Evolutionary conservation across 1,139 yeast genomes (phyloP).

Genomic region (Yamadazyma dendronema): DNA sequence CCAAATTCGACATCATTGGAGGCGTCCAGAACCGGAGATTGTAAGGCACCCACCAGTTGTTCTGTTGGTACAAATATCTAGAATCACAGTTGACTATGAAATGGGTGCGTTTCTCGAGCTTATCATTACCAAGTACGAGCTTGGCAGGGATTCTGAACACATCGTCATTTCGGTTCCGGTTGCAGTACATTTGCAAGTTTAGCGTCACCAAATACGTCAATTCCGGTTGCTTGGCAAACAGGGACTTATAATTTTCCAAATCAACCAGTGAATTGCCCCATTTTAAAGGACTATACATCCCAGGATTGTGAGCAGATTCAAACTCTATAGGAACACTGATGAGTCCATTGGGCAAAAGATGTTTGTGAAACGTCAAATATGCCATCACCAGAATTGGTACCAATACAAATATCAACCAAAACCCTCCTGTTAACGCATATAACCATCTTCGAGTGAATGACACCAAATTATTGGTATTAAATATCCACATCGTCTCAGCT

Average conservation of each 20-base stretch:
- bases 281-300: too few species aligned
- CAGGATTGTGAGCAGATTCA: too few species aligned
- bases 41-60: slow-evolving; percentile 36
- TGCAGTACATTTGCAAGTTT: slow-evolving; percentile 17
- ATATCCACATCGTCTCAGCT: slow-evolving; percentile 8
- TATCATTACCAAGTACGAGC: slow-evolving; percentile 1
- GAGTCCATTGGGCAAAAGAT: slow-evolving; percentile 22
- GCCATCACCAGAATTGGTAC: slow-evolving; percentile 27
- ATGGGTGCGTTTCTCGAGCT: slow-evolving; percentile 7
- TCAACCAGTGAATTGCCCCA: neutral
- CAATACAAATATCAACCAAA: slow-evolving; percentile 19
- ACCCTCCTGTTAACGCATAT: slow-evolving; percentile 17
- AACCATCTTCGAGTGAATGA: slow-evolving; percentile 17
- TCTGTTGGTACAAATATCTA: slow-evolving; percentile 23
- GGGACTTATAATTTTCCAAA: slow-evolving; percentile 1
- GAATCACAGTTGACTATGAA: slow-evolving; percentile 33
- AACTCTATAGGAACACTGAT: slow-evolving; percentile 14
- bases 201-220: slow-evolving; percentile 15
- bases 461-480: slow-evolving; percentile 7
- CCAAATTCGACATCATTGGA: slow-evolving; percentile 29
- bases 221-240: slow-evolving; percentile 11
- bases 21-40: slow-evolving; percentile 38
- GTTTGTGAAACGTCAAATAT: slow-evolving; percentile 24
- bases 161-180: slow-evolving; percentile 17
- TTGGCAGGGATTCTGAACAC: slow-evolving; percentile 11